Evolutionary conservation across 176 grass and related monocot genomes (phyloP).

Genomic region (Sorghum bicolor): DNA sequence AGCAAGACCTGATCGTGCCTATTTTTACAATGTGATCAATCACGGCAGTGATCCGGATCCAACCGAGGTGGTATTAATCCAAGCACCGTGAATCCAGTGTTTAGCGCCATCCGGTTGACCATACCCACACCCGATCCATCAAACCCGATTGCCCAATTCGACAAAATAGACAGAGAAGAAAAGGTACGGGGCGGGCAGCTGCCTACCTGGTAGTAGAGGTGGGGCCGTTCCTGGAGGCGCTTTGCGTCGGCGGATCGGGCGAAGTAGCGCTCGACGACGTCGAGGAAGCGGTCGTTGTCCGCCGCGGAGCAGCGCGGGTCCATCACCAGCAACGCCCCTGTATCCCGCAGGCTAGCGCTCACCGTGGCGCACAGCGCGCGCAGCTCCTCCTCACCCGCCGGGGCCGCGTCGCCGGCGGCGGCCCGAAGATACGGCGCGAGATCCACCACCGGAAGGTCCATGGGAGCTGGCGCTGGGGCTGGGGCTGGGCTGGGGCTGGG

Average conservation of each 20-base stretch:
- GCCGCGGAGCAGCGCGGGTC: constrained; percentile 84
- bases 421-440: constrained; percentile 68
- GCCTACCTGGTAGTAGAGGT: constrained; percentile 90
- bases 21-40: constrained; percentile 9
- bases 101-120: not conserved
- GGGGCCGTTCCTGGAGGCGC: constrained; percentile 83
- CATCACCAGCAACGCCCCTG: constrained; percentile 88
- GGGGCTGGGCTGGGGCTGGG: no score
- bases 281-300: constrained; percentile 91
- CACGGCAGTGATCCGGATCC: not conserved
- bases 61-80: not conserved
- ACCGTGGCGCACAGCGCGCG: constrained; percentile 71
- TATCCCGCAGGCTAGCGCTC: constrained; percentile 78
- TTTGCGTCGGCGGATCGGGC: constrained; percentile 74
- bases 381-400: constrained; percentile 30
- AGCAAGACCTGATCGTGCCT: not conserved
- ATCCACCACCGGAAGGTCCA: constrained; percentile 93
- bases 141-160: not conserved
- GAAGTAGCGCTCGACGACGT: constrained; percentile 95
- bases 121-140: not conserved
- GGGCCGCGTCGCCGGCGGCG: constrained; percentile 3
- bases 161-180: not conserved
- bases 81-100: not conserved
- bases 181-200: not conserved
- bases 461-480: no score